Evolutionary conservation across 768 basidiomycete species (phyloP), one percentile per base, ranked within the genome.

Genomic region (Lactarius sanguifluus): DNA sequence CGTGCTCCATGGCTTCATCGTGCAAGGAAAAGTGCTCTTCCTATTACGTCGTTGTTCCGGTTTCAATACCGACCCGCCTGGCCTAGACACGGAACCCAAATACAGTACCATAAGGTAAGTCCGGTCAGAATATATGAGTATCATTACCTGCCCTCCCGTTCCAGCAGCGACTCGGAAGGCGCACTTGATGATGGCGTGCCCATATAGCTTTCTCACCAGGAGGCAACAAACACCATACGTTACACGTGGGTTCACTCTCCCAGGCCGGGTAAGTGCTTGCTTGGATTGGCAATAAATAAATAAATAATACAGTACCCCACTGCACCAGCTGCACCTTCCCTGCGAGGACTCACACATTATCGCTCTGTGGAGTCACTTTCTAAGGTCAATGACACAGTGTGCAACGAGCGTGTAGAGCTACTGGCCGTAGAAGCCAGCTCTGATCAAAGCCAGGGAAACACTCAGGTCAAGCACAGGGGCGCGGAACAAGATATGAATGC

Each of bases 1-100:
- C 28, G 47, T 67, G 28, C 71, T 83, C 13, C 78, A 82, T 70
- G 73, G 77, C 55, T 64, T 82, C n/a, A 80, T 83, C 64, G 73
- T 61, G 18, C 59, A 71, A 7, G 79, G 81, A 45, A 81, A 82
- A 68, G 79, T 81, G 13, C 74, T 38, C 36, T 38, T 38, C 36
- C 36, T 78, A 34, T 79, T 76, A 45, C 34, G 30, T 18, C 40
- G 18, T 36, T 32, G 2, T 6, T 25, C 38, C 5, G 41, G 41
- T 25, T 30, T 15, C 12, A 8, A 7, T 28, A 12, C 16, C 25
- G 1, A 13, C 2, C 34, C 36, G 23, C 7, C 1, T 25, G 38
- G 65, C 41, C 47, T 20, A 40, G 20, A 7, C 16, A 68, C 63
- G 69, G 63, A 41, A 62, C 38, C 50, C 69, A 13, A 75, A 79